phyloP scores from a whole-genome alignment of 129 eudicot species.

The Scalesia atractyloides region DNA sequence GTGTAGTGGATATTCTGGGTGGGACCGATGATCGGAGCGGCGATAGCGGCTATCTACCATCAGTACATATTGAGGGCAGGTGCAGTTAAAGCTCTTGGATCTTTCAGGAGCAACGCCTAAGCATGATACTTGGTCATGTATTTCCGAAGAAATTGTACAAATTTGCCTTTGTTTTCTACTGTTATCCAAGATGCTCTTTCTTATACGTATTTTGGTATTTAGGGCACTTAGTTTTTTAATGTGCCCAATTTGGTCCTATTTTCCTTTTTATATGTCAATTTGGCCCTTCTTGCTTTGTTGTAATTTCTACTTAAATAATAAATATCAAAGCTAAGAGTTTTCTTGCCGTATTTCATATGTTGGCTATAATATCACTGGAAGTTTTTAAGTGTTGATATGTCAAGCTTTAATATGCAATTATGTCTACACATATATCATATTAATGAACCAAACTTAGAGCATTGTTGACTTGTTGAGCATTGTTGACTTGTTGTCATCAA shows the following conservation, averaged over 20 bases:
- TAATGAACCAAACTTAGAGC: too few relatives aligned
- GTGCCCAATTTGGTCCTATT: slow-evolving; percentile 28
- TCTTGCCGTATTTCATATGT: neutral
- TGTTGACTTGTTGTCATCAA: too few relatives aligned
- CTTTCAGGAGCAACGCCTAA: slow-evolving; percentile 48
- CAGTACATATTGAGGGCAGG: slow-evolving; percentile 39
- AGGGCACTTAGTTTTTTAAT: slow-evolving; percentile 28
- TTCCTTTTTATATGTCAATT: slow-evolving; percentile 1
- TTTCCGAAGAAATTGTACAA: slow-evolving; percentile 32
- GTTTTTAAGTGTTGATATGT: too few relatives aligned
- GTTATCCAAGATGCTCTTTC: neutral
- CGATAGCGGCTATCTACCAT: slow-evolving; percentile 43
- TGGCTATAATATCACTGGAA: too few relatives aligned
- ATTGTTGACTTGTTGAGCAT: too few relatives aligned
- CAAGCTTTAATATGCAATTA: too few relatives aligned
- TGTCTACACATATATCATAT: too few relatives aligned
- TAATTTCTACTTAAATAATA: slow-evolving; percentile 3
- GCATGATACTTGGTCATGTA: neutral
- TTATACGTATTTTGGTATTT: slow-evolving; percentile 16
- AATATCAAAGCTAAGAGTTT: neutral
- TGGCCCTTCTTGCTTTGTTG: slow-evolving; percentile 13
- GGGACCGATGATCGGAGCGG: slow-evolving; percentile 46
- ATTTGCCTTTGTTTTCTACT: neutral
- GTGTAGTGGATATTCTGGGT: slow-evolving; percentile 47
- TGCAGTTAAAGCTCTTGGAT: slow-evolving; percentile 41